Conservation (phyloP, 2,329 filamentous ascomycete genomes). For the Paracoccidioides lutzii region DNA sequence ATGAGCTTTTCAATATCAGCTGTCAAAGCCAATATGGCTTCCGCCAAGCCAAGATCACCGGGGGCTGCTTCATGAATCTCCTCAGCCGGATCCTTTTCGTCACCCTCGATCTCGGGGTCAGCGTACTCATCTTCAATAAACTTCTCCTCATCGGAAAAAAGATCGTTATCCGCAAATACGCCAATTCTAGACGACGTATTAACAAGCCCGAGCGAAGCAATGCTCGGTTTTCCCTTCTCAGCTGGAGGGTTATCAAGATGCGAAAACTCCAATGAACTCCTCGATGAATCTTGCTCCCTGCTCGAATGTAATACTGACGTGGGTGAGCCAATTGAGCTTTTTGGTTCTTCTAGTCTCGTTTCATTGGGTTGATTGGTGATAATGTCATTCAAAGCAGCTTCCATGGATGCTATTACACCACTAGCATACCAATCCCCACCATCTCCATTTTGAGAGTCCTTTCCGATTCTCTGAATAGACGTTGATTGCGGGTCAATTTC, state of each 20-base stretch:
- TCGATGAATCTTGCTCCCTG: constrained; percentile 47
- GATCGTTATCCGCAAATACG: constrained; percentile 84
- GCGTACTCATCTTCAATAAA: constrained; percentile 77
- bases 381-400: constrained; percentile 81
- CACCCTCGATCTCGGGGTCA: constrained; percentile 48
- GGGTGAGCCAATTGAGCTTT: constrained; percentile 22
- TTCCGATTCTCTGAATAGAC: constrained; percentile 69
- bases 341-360: constrained; percentile 34
- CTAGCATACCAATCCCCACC: constrained; percentile 48
- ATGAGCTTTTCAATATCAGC: constrained; percentile 80
- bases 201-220: constrained; percentile 82
- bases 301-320: constrained; percentile 40
- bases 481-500: constrained; percentile 57
- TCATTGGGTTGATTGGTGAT: constrained; percentile 71
- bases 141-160: constrained; percentile 80
- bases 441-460: constrained; percentile 47
- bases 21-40: constrained; percentile 80
- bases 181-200: constrained; percentile 76
- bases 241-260: constrained; percentile 29
- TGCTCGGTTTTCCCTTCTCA: constrained; percentile 60
- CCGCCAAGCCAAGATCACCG: constrained; percentile 81
- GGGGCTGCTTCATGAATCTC: constrained; percentile 89
- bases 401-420: constrained; percentile 80
- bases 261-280: constrained; percentile 48
- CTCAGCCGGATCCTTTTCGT: constrained; percentile 54